Evolutionary conservation across 108 stramenopile genomes (phyloP).

Genomic region (Skeletonema grethae): DNA sequence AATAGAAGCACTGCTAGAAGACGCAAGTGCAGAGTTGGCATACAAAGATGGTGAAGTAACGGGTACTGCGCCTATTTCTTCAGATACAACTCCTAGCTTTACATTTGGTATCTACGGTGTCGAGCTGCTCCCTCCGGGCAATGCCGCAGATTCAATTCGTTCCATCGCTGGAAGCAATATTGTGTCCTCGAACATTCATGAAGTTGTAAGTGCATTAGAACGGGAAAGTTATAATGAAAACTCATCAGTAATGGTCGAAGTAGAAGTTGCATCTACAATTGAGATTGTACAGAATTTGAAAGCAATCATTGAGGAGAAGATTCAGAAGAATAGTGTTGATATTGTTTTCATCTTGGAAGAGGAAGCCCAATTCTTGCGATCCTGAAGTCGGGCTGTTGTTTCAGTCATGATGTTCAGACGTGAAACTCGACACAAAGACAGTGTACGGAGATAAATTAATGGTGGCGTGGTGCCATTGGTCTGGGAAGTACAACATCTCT

Average conservation of each 20-base stretch:
- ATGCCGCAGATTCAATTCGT: constrained; percentile 38
- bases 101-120: constrained; percentile 30
- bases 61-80: background rate
- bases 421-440: constrained; percentile 89
- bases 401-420: constrained; percentile 58
- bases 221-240: constrained; percentile 5
- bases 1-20: constrained; percentile 18
- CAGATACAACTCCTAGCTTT: background rate
- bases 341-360: constrained; percentile 16
- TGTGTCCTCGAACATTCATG: constrained; percentile 18
- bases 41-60: constrained; percentile 15
- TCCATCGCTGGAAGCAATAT: constrained; percentile 27
- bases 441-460: constrained; percentile 90
- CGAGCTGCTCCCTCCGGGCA: constrained; percentile 20
- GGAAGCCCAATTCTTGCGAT: constrained; percentile 16
- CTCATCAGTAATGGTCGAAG: constrained; percentile 19
- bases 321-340: constrained; percentile 8
- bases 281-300: constrained; percentile 20
- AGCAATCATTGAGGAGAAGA: constrained; percentile 14
- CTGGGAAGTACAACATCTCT: constrained; percentile 87
- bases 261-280: constrained; percentile 15
- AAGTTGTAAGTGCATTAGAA: constrained; percentile 26
- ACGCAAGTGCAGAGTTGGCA: constrained; percentile 19
- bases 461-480: constrained; percentile 88
- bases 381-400: background rate